Base-by-base conservation (phyloP, 352 stramenopile genomes). In the Blastocystis sp. region DNA sequence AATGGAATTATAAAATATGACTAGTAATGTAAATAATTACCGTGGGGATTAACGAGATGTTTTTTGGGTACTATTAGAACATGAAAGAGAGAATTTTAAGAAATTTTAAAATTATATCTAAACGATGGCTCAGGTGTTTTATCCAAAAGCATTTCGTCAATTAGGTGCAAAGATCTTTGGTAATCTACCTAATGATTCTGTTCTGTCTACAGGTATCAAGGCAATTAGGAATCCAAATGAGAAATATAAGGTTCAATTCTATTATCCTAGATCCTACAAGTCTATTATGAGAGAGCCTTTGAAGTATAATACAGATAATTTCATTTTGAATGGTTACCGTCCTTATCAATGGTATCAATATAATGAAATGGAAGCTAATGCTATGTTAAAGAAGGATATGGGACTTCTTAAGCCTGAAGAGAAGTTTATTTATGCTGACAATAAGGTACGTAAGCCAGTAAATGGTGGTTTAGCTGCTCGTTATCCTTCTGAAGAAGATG, bases 311-410 rank as follows among this genome's bases (percentile, higher is more conserved):
- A 59, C 49, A 13, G 36, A 59, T 59, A 40, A 59, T 33, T 16
- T 59, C 23, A 59, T 59, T 37, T 16, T 59, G 30, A 59, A 59
- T 27, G 49, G 49, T 2, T 59, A 36, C 23, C 46, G 21, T 33
- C 49, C 49, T 1, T 59, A 59, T 59, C 33, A 59, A 28, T 59
- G 49, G 49, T 7, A 49, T 28, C 49, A 40, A 21, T 59, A 59
- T 27, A 36, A 36, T 13, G 49, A 59, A 19, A 33, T 49, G 49
- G 43, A 19, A 1, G 18, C 49, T n/a, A 40, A 59, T 13, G 21
- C 34, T 5, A 49, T 59, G 36, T 36, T 40, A 34, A 59, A 59
- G 49, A 59, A 59, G 34, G 21, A 52, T 21, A 40, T 40, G 5
- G 49, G 49, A 27, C 13, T 59, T 24, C 36, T 59, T 4, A 40